Evolutionary conservation across 768 basidiomycete genomes (phyloP).

Genomic region (Boletus vinaceobasis): DNA sequence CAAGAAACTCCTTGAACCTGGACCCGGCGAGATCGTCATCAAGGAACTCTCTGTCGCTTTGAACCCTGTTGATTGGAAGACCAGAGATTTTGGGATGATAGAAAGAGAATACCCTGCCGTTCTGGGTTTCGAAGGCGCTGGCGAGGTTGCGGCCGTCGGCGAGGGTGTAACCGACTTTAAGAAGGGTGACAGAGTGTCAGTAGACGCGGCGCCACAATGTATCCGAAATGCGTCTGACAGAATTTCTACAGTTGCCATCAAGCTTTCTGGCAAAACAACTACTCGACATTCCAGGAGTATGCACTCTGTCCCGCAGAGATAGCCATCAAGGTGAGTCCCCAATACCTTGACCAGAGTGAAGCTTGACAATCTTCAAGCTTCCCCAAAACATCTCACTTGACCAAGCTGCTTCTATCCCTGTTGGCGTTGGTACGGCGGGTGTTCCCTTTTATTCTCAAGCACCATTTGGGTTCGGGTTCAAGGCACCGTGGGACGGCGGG

Average conservation of each 20-base stretch:
- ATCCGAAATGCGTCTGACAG: background rate
- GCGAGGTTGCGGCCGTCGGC: slow-evolving; percentile 35
- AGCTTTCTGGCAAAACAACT: too few relatives aligned
- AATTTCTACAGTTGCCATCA: background rate
- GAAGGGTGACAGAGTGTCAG: slow-evolving; percentile 32
- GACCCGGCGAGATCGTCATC: slow-evolving; percentile 39
- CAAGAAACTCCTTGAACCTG: slow-evolving; percentile 29
- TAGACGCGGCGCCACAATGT: background rate
- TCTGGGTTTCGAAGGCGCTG: slow-evolving; percentile 35
- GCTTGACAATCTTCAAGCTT: too few relatives aligned
- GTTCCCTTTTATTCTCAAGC: too few relatives aligned
- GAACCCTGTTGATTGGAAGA: slow-evolving; percentile 40
- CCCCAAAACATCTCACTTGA: too few relatives aligned
- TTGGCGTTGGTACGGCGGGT: too few relatives aligned
- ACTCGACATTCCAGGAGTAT: too few relatives aligned
- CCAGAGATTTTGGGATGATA: background rate
- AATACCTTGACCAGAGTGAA: too few relatives aligned
- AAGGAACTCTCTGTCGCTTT: slow-evolving; percentile 38
- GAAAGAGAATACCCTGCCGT: slow-evolving; percentile 34
- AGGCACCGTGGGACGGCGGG: too few relatives aligned
- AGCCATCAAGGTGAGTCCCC: too few relatives aligned
- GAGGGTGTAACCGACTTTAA: slow-evolving; percentile 2
- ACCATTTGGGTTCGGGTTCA: too few relatives aligned
- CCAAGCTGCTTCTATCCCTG: too few relatives aligned
- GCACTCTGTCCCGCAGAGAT: too few relatives aligned